phyloP scores from a whole-genome alignment of 148 eudicot genomes.

The Vaccinium myrtillus region DNA sequence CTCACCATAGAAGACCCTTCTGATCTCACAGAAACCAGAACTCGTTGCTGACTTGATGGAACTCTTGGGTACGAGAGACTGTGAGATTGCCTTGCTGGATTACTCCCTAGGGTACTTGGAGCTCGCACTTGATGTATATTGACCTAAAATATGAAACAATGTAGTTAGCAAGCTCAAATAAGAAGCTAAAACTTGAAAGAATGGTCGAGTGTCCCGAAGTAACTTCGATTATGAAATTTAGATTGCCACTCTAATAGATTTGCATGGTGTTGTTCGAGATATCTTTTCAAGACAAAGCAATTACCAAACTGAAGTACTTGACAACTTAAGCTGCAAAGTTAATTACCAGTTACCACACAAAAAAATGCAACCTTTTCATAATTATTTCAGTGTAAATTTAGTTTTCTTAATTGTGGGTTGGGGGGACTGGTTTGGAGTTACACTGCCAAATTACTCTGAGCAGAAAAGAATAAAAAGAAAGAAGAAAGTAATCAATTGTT shows the following conservation, averaged over 20 bases:
- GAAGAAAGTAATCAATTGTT: not conserved
- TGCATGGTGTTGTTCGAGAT: not conserved
- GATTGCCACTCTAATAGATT: not conserved
- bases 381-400: too few species aligned
- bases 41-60: slow-evolving; percentile 31
- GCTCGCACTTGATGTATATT: slow-evolving; percentile 8
- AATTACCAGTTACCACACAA: not conserved
- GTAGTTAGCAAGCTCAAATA: slow-evolving; percentile 8
- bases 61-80: slow-evolving; percentile 59
- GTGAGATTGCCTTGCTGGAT: slow-evolving; percentile 37
- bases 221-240: not conserved
- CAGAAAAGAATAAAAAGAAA: not conserved
- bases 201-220: not conserved
- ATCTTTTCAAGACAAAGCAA: not conserved
- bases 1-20: slow-evolving; percentile 60
- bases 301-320: not conserved
- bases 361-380: not conserved
- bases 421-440: too few species aligned
- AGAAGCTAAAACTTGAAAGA: not conserved
- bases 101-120: slow-evolving; percentile 22
- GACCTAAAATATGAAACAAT: slow-evolving; percentile 29
- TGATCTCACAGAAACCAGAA: slow-evolving; percentile 55
- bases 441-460: not conserved
- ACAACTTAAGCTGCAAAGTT: not conserved
- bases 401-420: not conserved